Percentiles rank a stretch among this genome's conserved stretches.
These are phyloP conservation scores for Neurospora hispaniola DNA, from an alignment of 495 filamentous ascomycete species.

Conservation along the genomic window DNA sequence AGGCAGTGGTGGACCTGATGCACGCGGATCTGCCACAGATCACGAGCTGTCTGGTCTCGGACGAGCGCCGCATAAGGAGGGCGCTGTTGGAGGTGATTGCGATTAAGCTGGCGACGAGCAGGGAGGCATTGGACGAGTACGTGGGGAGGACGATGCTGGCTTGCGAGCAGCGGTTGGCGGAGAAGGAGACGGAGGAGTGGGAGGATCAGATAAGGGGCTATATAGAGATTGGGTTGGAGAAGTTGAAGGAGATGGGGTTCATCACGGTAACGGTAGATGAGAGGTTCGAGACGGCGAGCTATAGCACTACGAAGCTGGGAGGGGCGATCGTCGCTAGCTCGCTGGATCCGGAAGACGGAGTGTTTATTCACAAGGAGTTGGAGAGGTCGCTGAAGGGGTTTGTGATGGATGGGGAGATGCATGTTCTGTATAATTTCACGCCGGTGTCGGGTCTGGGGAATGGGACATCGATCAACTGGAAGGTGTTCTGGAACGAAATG, in stretches of 20 bases:
- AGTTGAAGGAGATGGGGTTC: constrained; percentile 44
- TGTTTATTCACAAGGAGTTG: constrained; percentile 64
- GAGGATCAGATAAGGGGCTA: constrained; percentile 19
- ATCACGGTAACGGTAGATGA: constrained; percentile 35
- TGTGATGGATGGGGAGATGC: constrained; percentile 79
- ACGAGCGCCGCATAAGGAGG: constrained; percentile 51
- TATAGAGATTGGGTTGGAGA: constrained; percentile 44
- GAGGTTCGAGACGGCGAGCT: constrained; percentile 30
- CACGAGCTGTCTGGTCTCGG: constrained; percentile 57
- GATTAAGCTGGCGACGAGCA: constrained; percentile 58
- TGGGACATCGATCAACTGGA: constrained; percentile 54
- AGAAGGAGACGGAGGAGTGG: constrained; percentile 36
- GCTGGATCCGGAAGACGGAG: constrained; percentile 64
- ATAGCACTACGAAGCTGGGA: constrained; percentile 54
- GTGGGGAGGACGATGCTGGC: constrained; percentile 58
- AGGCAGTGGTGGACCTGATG: constrained; percentile 58
- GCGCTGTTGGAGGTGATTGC: constrained; percentile 68
- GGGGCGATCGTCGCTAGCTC: constrained; percentile 64
- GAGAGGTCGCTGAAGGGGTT: constrained; percentile 59
- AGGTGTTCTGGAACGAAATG: constrained; percentile 58
- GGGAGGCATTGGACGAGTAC: constrained; percentile 59
- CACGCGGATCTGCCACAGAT: constrained; percentile 63
- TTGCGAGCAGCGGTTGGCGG: constrained; percentile 32
- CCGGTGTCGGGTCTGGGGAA: constrained; percentile 47
- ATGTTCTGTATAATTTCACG: constrained; percentile 73